Base-by-base conservation (phyloP, 495 filamentous ascomycete genomes). In the Penicillium longicatenatum region DNA sequence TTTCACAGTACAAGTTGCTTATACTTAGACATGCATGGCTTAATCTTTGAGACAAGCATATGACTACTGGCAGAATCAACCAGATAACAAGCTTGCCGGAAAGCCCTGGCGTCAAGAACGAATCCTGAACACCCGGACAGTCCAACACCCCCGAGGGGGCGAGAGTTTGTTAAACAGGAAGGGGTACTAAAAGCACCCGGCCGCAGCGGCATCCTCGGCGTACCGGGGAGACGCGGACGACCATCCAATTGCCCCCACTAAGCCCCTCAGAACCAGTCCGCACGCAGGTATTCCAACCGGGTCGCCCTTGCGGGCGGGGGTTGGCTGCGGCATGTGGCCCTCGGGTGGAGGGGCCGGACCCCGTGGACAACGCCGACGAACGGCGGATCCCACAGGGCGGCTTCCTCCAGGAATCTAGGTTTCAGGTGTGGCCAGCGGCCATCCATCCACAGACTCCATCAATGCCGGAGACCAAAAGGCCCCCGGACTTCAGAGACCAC, bases 21-120 rank as follows among this genome's bases (percentile, higher is more conserved):
- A 85, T 84, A 86, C 80, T 86, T 86, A 82, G 78, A 86, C 79
- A 85, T 86, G 80, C 80, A 85, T 86, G 80, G 83, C 81, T 86
- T 86, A 86, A 84, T 86, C 79, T 85, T 86, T 86, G 79, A 86
- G 79, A 86, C 80, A 86, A 86, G 79, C 79, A 85, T 86, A 84
- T 86, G 76, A 84, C 80, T 84, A 84, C 81, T 85, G 78, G 79
- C 81, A 86, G 80, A 84, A 85, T 86, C 79, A 85, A 86, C 80
- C 81, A 86, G 79, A 75, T 86, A 85, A 78, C 79, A 50, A 16
- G 24, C n/a, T 45, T 55, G 49, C 24, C 31, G 44, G 63, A 57
- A 49, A 53, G 53, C 6, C 54, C 48, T 20, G 39, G 56, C 24
- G 39, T 50, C 58, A 31, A 7, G 30, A 11, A 17, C 22, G 22